Evolutionary conservation across 1,284 basidiomycete species (phyloP).

Genomic region (Sphagnurus paluster): DNA sequence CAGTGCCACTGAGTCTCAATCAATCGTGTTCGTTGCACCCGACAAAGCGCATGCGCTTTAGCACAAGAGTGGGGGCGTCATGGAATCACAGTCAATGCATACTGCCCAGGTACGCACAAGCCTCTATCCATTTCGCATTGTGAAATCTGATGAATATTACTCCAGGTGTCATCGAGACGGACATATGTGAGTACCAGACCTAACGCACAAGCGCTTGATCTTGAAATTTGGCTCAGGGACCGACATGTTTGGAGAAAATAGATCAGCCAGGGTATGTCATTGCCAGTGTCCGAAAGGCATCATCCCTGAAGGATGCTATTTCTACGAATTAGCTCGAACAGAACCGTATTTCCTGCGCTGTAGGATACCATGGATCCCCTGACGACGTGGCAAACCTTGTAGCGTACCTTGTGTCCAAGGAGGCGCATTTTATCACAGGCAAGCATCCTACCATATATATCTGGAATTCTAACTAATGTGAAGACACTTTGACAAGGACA

Average conservation of each 20-base stretch:
- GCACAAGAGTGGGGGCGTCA: slow-evolving; percentile 28
- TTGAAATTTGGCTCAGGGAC: no score
- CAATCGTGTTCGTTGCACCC: not conserved
- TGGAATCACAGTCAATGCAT: slow-evolving; percentile 33
- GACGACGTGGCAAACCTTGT: slow-evolving; percentile 23
- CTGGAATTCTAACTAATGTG: not conserved
- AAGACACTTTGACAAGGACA: not conserved
- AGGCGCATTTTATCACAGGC: slow-evolving; percentile 12
- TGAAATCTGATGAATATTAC: no score
- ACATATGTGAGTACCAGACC: slow-evolving; percentile 9
- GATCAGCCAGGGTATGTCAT: not conserved
- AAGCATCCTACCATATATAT: not conserved
- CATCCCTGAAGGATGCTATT: no score
- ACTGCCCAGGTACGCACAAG: slow-evolving; percentile 25
- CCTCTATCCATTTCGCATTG: no score
- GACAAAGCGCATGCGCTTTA: slow-evolving; percentile 8
- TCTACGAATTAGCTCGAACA: not conserved
- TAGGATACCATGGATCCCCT: slow-evolving; percentile 16
- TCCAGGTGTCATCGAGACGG: slow-evolving; percentile 16
- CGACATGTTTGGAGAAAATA: no score
- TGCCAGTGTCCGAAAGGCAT: no score
- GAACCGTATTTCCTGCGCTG: not conserved
- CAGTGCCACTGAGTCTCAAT: no score
- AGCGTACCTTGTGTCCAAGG: slow-evolving; percentile 20
- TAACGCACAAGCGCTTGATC: not conserved